Evolutionary conservation across 2,329 filamentous ascomycete genomes (phyloP), one percentile per base, ranked within the genome.

Genomic region (Shiraia bambusicola): DNA sequence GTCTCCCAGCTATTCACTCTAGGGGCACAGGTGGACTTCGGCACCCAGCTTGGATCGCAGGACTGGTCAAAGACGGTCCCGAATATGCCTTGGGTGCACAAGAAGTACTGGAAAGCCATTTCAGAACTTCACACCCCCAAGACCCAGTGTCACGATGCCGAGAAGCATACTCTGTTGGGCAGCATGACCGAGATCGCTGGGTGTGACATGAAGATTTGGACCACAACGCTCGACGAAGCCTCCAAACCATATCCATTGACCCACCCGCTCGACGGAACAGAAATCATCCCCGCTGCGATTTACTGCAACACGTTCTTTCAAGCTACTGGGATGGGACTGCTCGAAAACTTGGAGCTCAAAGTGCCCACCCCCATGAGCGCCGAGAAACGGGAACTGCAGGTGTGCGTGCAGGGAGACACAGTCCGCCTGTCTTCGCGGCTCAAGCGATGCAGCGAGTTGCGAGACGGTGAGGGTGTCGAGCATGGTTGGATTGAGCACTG

Each of bases 251-350:
- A 71, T 48, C 71, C 71, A 1, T 59, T 65, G 3, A 60, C 34
- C 15, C 70, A 73, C 42, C 69, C 61, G 4, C 52, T 74, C 1
- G 56, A 66, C 32, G 70, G 67, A 11, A 68, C 69, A 3, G 69
- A 73, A 40, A 73, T 73, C 31, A 52, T 73, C 3, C 71, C 71
- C 1, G 71, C 69, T 6, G 70, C 69, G 1, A 61, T 63, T 5
- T 47, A 69, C n/a, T 40, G 72, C 30, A 72, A 72, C 47, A 73
- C 67, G 2, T 71, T 72, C 37, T 32, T 65, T 10, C 50, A 66
- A 17, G 66, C 58, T 0, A 66, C 63, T 10, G 49, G 57, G 5
- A 54, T 49, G 5, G 42, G 30, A 5, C 34, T 42, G 2, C 45
- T 72, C 3, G 47, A 41, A 11, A 58, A 72, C 36, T 54, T 72